A percentile compares a stretch with the other conserved stretches of the same genome.
Evolutionary conservation across 768 basidiomycete genomes (phyloP).

Genomic region (Psilocybe azurescens): DNA sequence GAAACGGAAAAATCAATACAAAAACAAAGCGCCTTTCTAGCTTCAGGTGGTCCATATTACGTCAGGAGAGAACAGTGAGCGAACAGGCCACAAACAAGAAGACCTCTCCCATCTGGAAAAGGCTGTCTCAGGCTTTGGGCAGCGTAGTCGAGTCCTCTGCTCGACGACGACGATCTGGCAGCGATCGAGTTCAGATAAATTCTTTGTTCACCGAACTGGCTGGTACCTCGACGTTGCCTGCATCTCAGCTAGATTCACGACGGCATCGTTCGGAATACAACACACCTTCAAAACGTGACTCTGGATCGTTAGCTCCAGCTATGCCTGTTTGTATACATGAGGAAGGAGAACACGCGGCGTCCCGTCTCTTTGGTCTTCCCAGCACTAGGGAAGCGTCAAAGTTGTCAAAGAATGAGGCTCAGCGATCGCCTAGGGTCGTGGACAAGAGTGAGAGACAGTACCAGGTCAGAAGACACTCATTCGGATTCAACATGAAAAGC

Average conservation of each 20-base stretch:
- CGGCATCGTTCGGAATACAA: neutral
- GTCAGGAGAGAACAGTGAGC: neutral
- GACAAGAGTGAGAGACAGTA: neutral
- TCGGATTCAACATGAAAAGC: slow-evolving; percentile 17
- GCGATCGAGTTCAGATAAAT: neutral
- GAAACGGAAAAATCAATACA: neutral
- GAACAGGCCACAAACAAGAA: neutral
- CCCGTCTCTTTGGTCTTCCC: slow-evolving; percentile 22
- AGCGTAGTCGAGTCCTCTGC: neutral
- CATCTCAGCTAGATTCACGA: neutral
- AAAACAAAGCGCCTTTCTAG: neutral
- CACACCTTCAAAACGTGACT: neutral
- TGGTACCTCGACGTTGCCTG: neutral
- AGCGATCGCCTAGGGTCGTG: neutral
- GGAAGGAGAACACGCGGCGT: slow-evolving; percentile 24
- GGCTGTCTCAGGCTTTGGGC: slow-evolving; percentile 12
- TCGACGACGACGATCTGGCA: neutral
- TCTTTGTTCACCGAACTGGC: neutral
- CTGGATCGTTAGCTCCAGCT: neutral
- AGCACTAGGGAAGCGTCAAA: slow-evolving; percentile 4
- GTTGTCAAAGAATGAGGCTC: neutral
- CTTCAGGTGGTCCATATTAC: slow-evolving; percentile 10
- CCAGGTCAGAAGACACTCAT: slow-evolving; percentile 19
- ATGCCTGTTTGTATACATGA: slow-evolving; percentile 11
- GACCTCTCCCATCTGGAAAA: slow-evolving; percentile 13